Conservation (phyloP, 352 stramenopile genomes). For the Phytophthora pseudosyringae region DNA sequence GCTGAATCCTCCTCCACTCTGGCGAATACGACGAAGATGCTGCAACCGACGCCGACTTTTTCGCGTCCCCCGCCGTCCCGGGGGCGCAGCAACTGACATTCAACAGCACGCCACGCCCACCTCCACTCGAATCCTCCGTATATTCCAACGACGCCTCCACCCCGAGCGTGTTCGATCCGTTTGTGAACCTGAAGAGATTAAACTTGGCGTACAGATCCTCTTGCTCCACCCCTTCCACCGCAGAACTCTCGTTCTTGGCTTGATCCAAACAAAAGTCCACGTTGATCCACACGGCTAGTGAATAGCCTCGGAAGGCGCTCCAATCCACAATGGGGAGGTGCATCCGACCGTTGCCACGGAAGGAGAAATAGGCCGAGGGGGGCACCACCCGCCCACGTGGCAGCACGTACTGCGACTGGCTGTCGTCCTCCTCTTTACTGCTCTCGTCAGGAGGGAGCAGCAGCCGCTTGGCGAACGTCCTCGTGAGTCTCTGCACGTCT, state of each 20-base stretch:
- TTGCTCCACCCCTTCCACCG: constrained; percentile 6
- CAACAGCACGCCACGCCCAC: constrained; percentile 40
- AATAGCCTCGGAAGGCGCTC: constrained; percentile 81
- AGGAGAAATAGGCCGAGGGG: constrained; percentile 70
- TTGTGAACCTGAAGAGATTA: constrained; percentile 77
- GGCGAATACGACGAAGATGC: constrained; percentile 30
- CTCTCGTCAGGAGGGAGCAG: constrained; percentile 31
- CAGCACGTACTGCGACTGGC: constrained; percentile 43
- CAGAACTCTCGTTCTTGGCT: constrained; percentile 21
- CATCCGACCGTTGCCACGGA: constrained; percentile 70
- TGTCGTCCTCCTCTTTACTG: constrained; percentile 19
- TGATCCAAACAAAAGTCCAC: constrained; percentile 43
- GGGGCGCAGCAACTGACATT: constrained; percentile 67
- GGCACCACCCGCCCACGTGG: constrained; percentile 41
- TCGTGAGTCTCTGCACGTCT: constrained; percentile 41
- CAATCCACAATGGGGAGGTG: constrained; percentile 82
- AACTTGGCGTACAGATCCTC: constrained; percentile 52
- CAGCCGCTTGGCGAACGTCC: constrained; percentile 43
- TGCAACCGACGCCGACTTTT: constrained; percentile 44
- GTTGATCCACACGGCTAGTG: constrained; percentile 79
- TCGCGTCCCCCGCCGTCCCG: constrained; percentile 19
- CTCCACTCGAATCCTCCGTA: constrained; percentile 35
- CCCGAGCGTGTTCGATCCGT: constrained; percentile 68
- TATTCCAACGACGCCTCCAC: constrained; percentile 76
- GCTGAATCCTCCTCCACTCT: constrained; percentile 73